Base-by-base conservation (phyloP, 2,329 filamentous ascomycete genomes). In the Aspergillus sp. region DNA sequence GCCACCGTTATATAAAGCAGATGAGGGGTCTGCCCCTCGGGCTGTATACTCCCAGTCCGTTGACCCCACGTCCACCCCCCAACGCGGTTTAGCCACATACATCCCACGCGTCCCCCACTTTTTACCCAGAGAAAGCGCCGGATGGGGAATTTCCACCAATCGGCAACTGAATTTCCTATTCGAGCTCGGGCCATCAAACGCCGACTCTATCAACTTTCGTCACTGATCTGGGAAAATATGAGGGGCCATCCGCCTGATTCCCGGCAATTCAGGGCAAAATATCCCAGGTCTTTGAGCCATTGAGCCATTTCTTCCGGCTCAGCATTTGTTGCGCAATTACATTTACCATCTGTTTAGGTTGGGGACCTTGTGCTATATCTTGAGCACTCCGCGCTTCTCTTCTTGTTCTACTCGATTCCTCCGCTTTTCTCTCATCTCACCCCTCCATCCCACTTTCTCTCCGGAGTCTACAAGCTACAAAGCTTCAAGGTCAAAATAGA, bases 91-190 rank as follows among this genome's bases (percentile, higher is more conserved):
- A 49, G 43, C 22, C 15, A 6, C 7, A 13, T 11, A 3, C 45
- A 61, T 50, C 59, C 59, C 59, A 61, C 54, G 54, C 50, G 38
- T 45, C 55, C 30, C 54, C 54, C 59, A 57, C 54, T 25, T 54
- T 47, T 46, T 3, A 41, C n/a, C 49, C 59, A 19, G 38, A 38
- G 28, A 17, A 43, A 31, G 59, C n/a, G 46, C 54, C 54, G 59
- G 59, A 54, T 30, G 50, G 41, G 25, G 23, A 61, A 54, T 61
- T 61, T 49, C 59, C 59, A 61, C 59, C 59, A 61, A 61, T 61
- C 54, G 54, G 59, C 50, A 54, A 54, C 43, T 48, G 50, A 57
- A 41, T 58, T 61, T 54, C 49, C 54, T 25, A 5, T 54, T 58
- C 47, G 34, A 22, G 49, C 45, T 58, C 28, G 49, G 45, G 43